Evolutionary conservation across 2,329 filamentous ascomycete species (phyloP).

Genomic region (Clathrospora elynae): DNA sequence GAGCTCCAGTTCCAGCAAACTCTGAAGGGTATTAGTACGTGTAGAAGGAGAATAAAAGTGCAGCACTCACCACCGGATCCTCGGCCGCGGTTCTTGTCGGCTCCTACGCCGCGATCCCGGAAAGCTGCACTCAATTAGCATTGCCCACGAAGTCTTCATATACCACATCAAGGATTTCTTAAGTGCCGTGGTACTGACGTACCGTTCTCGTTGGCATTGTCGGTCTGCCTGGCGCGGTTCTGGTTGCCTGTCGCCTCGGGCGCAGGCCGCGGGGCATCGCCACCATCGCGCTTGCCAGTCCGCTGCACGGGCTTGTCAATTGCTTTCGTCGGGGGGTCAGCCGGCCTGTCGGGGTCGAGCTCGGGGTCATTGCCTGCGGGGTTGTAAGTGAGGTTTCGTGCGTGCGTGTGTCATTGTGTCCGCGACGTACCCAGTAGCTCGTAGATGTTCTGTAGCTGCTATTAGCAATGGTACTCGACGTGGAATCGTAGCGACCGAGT

Average conservation of each 20-base stretch:
- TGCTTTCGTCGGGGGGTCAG: conserved; percentile 81
- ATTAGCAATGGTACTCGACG: conserved; percentile 44
- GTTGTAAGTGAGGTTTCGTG: conserved; percentile 30
- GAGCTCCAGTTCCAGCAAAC: conserved; percentile 22
- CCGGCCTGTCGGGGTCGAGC: conserved; percentile 73
- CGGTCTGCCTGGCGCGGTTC: conserved; percentile 52
- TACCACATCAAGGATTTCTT: neutral
- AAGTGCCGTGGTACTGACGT: conserved; percentile 51
- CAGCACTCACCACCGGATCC: conserved; percentile 43
- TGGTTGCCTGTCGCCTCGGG: conserved; percentile 42
- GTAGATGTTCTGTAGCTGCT: conserved; percentile 78
- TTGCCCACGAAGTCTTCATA: conserved; percentile 1
- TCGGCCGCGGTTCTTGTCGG: conserved; percentile 80
- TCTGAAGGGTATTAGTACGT: conserved; percentile 25
- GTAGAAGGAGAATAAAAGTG: neutral
- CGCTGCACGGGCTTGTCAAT: conserved; percentile 81
- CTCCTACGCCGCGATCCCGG: conserved; percentile 84
- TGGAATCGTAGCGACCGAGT: neutral
- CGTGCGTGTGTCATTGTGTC: conserved; percentile 9
- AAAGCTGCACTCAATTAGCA: conserved; percentile 65
- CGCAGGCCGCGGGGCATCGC: conserved; percentile 65
- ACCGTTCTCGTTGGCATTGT: conserved; percentile 86
- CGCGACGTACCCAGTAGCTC: conserved; percentile 86
- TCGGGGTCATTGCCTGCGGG: conserved; percentile 70
- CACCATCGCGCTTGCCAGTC: conserved; percentile 84